Percentiles rank a stretch among this genome's conserved stretches.
Conservation (phyloP, 1,139 yeast species). For the Hansenula sp. region DNA sequence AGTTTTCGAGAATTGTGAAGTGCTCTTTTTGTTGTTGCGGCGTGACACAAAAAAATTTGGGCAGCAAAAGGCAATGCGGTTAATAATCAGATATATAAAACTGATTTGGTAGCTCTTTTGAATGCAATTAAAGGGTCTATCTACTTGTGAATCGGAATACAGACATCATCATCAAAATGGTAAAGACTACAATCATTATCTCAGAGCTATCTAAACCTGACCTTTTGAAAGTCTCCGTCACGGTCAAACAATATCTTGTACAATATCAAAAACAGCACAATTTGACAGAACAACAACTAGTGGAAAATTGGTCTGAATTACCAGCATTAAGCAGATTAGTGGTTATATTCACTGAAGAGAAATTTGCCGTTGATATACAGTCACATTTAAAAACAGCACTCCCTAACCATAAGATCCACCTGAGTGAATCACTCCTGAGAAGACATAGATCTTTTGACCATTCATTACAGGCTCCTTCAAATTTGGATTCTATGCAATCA, state of each 20-base stretch:
- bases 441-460: slow-evolving; percentile 38
- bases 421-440: slow-evolving; percentile 38
- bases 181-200: slow-evolving; percentile 19
- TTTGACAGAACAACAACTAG: slow-evolving; percentile 19
- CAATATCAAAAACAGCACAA: neutral
- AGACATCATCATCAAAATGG: slow-evolving; percentile 1
- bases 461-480: slow-evolving; percentile 14
- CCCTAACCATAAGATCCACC: slow-evolving; percentile 30
- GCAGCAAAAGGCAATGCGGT: neutral
- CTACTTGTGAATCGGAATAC: too few species aligned
- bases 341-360: slow-evolving; percentile 35
- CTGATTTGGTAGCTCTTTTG: neutral
- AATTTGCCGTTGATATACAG: slow-evolving; percentile 29
- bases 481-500: slow-evolving; percentile 8
- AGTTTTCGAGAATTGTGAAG: neutral
- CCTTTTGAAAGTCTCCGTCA: slow-evolving; percentile 14
- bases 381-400: slow-evolving; percentile 21
- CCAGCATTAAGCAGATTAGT: slow-evolving; percentile 41
- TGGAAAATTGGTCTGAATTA: slow-evolving; percentile 43
- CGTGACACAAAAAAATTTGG: neutral
- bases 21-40: neutral
- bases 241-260: slow-evolving; percentile 12
- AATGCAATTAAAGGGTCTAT: too few species aligned
- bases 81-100: neutral
- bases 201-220: slow-evolving; percentile 18